phyloP scores from a whole-genome alignment of 768 basidiomycete genomes.

The Pholiota microspora region DNA sequence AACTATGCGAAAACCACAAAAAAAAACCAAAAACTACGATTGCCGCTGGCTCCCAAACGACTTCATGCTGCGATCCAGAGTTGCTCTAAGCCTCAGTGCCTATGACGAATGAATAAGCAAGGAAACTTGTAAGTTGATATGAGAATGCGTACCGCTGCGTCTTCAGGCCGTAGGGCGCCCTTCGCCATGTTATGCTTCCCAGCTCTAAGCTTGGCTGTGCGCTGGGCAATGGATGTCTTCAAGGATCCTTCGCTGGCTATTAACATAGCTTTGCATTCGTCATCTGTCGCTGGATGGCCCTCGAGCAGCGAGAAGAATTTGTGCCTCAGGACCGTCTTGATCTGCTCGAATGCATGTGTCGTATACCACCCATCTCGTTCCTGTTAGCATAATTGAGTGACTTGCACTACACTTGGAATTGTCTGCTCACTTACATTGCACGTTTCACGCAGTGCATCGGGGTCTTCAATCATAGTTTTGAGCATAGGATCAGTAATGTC shows the following conservation, averaged over 20 bases:
- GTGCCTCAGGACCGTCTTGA: conserved; percentile 80
- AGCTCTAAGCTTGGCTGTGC: conserved; percentile 53
- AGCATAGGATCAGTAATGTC: conserved; percentile 89
- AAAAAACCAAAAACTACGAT: conserved; percentile 7
- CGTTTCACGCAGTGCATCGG: conserved; percentile 61
- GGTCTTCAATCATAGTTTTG: conserved; percentile 74
- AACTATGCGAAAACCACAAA: too few species aligned
- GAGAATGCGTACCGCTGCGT: conserved; percentile 64
- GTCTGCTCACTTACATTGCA: conserved; percentile 61
- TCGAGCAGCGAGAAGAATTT: conserved; percentile 82
- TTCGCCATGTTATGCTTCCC: conserved; percentile 91
- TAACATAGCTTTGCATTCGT: conserved; percentile 69
- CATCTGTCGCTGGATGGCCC: conserved; percentile 68
- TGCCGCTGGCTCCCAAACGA: conserved; percentile 29
- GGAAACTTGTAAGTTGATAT: neutral
- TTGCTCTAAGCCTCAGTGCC: conserved; percentile 70
- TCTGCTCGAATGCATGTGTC: conserved; percentile 70
- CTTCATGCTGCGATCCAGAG: conserved; percentile 55
- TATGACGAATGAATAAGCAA: conserved; percentile 23
- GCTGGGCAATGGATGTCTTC: conserved; percentile 35
- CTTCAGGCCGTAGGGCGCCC: conserved; percentile 77
- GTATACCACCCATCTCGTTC: conserved; percentile 92
- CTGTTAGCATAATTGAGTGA: conserved; percentile 28
- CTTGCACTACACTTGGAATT: neutral
- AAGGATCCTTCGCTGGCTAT: conserved; percentile 37